These are phyloP conservation scores for Petrea volubilis DNA, from an alignment of 257 asterid species.

Conservation along the genomic window DNA sequence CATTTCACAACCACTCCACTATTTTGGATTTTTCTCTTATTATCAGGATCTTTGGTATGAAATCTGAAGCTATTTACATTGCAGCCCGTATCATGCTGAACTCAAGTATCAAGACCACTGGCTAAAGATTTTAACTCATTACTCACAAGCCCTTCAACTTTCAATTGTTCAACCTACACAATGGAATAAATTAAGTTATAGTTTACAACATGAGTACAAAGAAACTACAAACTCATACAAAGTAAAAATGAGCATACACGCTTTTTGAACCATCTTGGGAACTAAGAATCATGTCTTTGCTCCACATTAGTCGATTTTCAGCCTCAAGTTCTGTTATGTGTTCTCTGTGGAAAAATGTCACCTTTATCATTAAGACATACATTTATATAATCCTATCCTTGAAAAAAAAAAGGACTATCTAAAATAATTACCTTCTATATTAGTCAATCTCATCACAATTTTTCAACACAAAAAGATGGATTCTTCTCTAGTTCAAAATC, in stretches of 20 bases:
- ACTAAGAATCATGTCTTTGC: neutral
- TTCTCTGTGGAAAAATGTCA: neutral
- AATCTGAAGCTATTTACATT: slow-evolving; percentile 1
- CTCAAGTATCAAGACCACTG: neutral
- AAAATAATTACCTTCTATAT: neutral
- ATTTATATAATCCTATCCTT: neutral
- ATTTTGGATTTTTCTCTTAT: neutral
- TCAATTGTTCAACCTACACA: neutral
- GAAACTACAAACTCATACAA: neutral
- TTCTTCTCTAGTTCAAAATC: neutral
- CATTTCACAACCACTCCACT: neutral
- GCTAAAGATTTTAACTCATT: neutral
- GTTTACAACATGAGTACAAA: neutral
- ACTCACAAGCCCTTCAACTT: neutral
- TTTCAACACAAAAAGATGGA: neutral
- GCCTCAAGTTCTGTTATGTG: neutral
- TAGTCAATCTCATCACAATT: neutral
- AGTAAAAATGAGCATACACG: neutral
- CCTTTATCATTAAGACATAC: neutral
- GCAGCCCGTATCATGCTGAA: neutral
- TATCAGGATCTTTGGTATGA: neutral
- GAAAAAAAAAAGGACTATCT: neutral
- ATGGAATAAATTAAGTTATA: neutral
- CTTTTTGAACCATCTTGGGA: neutral
- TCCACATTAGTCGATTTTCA: neutral